Conservation (phyloP, 1,284 basidiomycete genomes). For the Pseudozyma hubeiensis region DNA sequence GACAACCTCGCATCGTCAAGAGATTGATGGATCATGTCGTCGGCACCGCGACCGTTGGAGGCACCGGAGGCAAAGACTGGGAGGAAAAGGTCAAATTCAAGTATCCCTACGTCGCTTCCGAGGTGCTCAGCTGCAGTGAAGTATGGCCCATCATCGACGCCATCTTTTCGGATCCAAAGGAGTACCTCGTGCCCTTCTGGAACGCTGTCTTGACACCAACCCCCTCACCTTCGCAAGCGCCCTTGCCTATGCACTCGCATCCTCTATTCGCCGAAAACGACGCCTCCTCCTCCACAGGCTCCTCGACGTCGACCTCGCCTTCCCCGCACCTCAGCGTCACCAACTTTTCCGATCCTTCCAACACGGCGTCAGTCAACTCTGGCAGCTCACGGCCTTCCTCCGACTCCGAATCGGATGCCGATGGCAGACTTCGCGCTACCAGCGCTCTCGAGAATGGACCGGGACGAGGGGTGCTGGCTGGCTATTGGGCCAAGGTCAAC, state of each 20-base stretch:
- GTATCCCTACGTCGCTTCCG: conserved; percentile 92
- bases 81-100: conserved; percentile 68
- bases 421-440: conserved; percentile 38
- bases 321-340: conserved; percentile 45
- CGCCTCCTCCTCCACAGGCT: conserved; percentile 18
- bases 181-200: conserved; percentile 79
- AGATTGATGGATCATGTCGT: conserved; percentile 84
- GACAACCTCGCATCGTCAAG: conserved; percentile 81
- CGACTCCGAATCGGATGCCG: conserved; percentile 26
- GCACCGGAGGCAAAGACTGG: conserved; percentile 70
- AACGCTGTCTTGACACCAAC: conserved; percentile 84
- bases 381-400: conserved; percentile 33
- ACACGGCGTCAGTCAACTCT: conserved; percentile 18
- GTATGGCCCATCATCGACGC: conserved; percentile 94
- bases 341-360: conserved; percentile 36
- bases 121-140: conserved; percentile 89
- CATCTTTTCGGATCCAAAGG: conserved; percentile 79
- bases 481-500: conserved; percentile 82
- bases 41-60: conserved; percentile 82
- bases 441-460: conserved; percentile 69
- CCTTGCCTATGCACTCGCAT: conserved; percentile 64
- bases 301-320: conserved; percentile 38
- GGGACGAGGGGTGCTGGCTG: conserved; percentile 71
- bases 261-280: conserved; percentile 58
- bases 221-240: conserved; percentile 69